Percentiles rank a stretch among this genome's conserved stretches.
These are phyloP conservation scores for Penicillium pulvis DNA, from an alignment of 495 filamentous ascomycete genomes.

Conservation along the genomic window DNA sequence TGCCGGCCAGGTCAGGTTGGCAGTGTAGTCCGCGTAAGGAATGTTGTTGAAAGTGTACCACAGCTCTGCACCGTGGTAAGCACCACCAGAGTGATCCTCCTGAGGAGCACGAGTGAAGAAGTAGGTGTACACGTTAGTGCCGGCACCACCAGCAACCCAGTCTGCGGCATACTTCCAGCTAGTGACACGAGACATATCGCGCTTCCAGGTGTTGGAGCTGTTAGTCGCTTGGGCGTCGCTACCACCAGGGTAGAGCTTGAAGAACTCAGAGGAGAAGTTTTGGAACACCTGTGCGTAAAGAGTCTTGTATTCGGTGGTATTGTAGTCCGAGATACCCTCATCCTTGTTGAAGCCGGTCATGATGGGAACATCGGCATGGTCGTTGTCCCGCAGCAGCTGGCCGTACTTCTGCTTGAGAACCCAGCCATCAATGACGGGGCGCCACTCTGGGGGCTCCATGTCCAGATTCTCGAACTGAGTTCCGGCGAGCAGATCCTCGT, in stretches of 20 bases:
- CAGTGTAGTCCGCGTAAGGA: constrained; percentile 20
- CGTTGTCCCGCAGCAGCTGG: constrained; percentile 5
- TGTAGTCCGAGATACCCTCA: constrained; percentile 10
- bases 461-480: constrained; percentile 14
- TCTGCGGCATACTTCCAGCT: constrained; percentile 17
- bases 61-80: constrained; percentile 23
- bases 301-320: constrained; percentile 11
- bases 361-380: constrained; percentile 20
- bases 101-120: constrained; percentile 16
- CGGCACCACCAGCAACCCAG: constrained; percentile 18
- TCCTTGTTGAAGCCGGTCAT: constrained; percentile 23
- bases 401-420: constrained; percentile 15
- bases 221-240: constrained; percentile 13
- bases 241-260: constrained; percentile 16
- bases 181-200: constrained; percentile 17
- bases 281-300: constrained; percentile 14
- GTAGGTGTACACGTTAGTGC: constrained; percentile 18
- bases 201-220: constrained; percentile 13
- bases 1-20: constrained; percentile 16
- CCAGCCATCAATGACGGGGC: constrained; percentile 21
- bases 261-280: constrained; percentile 14
- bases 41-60: constrained; percentile 27
- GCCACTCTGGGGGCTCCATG: constrained; percentile 19
- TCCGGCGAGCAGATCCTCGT: constrained; percentile 4
- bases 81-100: constrained; percentile 9